Evolutionary conservation across 371 early-diverging fungal species (phyloP), one percentile per base, ranked within the genome.

Genomic region (Zychaea mexicana): DNA sequence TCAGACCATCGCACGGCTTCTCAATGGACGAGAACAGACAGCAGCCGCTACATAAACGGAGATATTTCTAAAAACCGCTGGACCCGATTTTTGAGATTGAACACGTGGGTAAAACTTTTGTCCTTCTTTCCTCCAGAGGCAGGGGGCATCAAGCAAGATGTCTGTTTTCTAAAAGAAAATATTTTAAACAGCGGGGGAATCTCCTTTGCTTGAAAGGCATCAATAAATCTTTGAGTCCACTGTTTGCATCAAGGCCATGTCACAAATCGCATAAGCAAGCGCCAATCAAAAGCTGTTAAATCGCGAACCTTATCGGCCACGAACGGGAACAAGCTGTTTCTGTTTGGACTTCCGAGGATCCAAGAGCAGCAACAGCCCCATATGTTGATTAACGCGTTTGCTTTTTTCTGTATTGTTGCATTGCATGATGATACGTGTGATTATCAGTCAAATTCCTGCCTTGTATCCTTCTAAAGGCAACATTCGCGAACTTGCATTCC

Each of bases 271-370:
- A 10, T 19, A 19, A 24, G 10, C 22, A 22, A 5, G 13, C 10
- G 10, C 49, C 49, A 49, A 49, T 49, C 49, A 49, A 24, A 49
- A 36, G 15, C 24, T 24, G 13, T 6, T 49, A 12, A 22, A 49
- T 49, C 49, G 49, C 8, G n/a, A 49, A 49, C 49, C n/a, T 49
- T 49, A 49, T 49, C 49, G 49, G 49, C n/a, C n/a, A 49, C 10
- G 24, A 24, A 49, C 49, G 49, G 49, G n/a, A 49, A 49, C 49
- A 24, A 46, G 19, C 8, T 22, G 3, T 49, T 24, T 49, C 24
- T 49, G 24, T 49, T n/a, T 17, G 0, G 42, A 4, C n/a, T 42
- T 15, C 42, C 42, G 15, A 42, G 42, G 42, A 17, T 42, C 15
- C 15, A 12, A 17, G 42, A n/a, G n/a, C n/a, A n/a, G n/a, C n/a